Conservation (phyloP, 2,329 filamentous ascomycete species). For the Trichoderma koningii region DNA sequence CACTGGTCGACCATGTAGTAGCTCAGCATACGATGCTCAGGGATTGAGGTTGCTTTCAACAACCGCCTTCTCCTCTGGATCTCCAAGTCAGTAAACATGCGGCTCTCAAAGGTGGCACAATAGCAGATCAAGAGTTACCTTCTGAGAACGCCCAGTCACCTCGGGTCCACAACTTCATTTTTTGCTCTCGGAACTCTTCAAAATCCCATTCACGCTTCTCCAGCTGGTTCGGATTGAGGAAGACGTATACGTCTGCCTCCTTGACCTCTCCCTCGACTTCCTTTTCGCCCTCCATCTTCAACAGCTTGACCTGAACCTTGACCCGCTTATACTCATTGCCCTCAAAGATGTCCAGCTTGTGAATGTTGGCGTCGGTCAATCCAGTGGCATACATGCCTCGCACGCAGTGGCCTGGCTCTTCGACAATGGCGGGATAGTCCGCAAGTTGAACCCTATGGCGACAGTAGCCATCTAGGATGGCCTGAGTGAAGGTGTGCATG, state of each 20-base stretch:
- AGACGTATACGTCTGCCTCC: constrained; percentile 67
- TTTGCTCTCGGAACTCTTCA: constrained; percentile 76
- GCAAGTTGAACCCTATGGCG: constrained; percentile 67
- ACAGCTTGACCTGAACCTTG: constrained; percentile 55
- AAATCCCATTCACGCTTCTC: constrained; percentile 86
- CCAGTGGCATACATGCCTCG: constrained; percentile 77
- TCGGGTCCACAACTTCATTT: constrained; percentile 60
- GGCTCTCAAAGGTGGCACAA: neutral
- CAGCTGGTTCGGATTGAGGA: constrained; percentile 52
- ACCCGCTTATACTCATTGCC: constrained; percentile 69
- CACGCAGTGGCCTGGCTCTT: constrained; percentile 59
- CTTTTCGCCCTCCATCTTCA: constrained; percentile 45
- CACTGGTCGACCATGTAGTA: no score
- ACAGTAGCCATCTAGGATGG: constrained; percentile 71
- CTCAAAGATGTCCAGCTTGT: constrained; percentile 79
- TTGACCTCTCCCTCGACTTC: constrained; percentile 49
- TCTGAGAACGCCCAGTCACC: constrained; percentile 49
- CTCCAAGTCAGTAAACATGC: constrained; percentile 6
- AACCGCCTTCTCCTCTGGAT: neutral
- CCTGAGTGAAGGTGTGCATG: constrained; percentile 68
- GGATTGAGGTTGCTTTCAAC: neutral
- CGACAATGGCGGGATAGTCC: constrained; percentile 81
- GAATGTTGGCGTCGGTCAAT: constrained; percentile 74
- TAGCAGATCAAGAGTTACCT: constrained; percentile 35
- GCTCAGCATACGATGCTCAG: no score